phyloP scores from a whole-genome alignment of 2,329 filamentous ascomycete species.

The Aspergillus aculeatus region DNA sequence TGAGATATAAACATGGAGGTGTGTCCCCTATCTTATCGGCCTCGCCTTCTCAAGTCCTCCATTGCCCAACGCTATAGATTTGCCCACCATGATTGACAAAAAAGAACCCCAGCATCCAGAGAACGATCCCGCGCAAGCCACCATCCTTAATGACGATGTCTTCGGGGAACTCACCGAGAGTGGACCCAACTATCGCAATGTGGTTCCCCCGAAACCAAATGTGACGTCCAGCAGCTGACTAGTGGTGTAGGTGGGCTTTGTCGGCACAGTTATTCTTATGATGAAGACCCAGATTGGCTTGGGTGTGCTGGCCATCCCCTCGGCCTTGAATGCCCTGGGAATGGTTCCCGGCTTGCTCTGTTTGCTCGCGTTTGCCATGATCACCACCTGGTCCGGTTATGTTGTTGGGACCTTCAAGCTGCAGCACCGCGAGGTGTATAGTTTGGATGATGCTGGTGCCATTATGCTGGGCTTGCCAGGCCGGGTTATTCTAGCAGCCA shows the following conservation, averaged over 20 bases:
- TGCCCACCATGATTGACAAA: no score
- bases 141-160: background rate
- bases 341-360: conserved; percentile 50
- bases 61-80: no score
- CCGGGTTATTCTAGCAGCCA: conserved; percentile 46
- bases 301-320: conserved; percentile 51
- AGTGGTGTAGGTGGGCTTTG: conserved; percentile 38
- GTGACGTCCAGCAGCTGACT: background rate
- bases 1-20: no score
- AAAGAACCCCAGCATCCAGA: no score
- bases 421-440: conserved; percentile 55
- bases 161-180: conserved; percentile 7
- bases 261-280: conserved; percentile 46
- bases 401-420: conserved; percentile 53
- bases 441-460: conserved; percentile 56
- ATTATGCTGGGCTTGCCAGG: conserved; percentile 56
- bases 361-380: conserved; percentile 40
- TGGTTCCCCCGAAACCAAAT: background rate
- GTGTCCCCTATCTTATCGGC: no score
- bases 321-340: conserved; percentile 47
- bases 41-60: no score
- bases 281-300: conserved; percentile 49
- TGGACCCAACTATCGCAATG: conserved; percentile 9
- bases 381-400: conserved; percentile 52
- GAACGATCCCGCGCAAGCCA: no score